Evolutionary conservation across 23 red algal species (phyloP).

Genomic region (Chondrus crispus): DNA sequence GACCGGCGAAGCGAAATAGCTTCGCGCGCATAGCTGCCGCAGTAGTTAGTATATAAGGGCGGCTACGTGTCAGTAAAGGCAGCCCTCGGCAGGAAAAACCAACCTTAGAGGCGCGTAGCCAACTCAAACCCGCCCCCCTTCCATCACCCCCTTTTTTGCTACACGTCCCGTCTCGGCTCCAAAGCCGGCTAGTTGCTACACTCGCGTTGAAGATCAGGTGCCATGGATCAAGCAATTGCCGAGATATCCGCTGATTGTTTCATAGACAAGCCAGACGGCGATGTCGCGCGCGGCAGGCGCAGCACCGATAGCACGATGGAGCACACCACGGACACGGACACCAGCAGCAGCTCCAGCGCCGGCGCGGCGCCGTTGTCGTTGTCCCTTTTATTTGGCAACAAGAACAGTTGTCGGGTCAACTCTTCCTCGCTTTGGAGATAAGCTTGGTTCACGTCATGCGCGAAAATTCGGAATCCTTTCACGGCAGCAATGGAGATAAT

Average conservation of each 20-base stretch:
- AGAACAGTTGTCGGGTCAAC: background rate
- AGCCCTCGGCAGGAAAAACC: background rate
- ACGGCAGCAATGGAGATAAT: conserved; percentile 3
- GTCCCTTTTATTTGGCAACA: background rate
- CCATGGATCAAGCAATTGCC: conserved; percentile 47
- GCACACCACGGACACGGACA: no score
- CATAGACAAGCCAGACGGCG: no score
- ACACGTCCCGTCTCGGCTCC: conserved; percentile 5
- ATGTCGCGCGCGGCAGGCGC: no score
- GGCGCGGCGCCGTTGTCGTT: no score
- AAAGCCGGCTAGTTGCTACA: conserved; percentile 4
- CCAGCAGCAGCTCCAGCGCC: no score
- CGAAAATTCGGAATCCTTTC: background rate
- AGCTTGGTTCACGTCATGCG: background rate
- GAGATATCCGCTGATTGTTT: conserved; percentile 19
- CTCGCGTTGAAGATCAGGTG: conserved; percentile 44
- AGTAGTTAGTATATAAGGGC: no score
- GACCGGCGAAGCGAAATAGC: no score
- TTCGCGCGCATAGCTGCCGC: no score
- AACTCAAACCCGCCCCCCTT: conserved; percentile 31
- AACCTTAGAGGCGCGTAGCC: background rate
- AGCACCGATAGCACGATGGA: no score
- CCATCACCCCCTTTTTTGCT: no score
- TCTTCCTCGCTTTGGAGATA: background rate
- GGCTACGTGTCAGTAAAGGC: no score